Evolutionary conservation across 768 basidiomycete species (phyloP).

Genomic region (Candolleomyces efflorescens): DNA sequence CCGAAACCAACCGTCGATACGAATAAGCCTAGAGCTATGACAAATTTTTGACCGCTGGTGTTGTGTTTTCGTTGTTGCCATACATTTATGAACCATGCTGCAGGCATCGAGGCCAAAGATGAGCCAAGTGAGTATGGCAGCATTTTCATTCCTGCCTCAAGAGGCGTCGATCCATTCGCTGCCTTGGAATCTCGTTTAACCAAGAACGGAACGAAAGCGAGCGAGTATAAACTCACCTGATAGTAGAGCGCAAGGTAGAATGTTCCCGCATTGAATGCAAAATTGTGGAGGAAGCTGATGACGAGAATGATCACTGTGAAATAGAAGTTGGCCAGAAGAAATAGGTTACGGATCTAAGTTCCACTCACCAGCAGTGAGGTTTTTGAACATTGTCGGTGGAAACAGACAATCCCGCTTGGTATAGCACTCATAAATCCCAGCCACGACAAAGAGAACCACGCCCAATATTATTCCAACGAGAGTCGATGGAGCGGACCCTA

Average conservation of each 20-base stretch:
- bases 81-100: constrained; percentile 76
- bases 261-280: constrained; percentile 80
- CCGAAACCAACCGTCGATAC: constrained; percentile 73
- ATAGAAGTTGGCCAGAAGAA: constrained; percentile 12
- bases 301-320: constrained; percentile 57
- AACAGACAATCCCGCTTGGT: constrained; percentile 71
- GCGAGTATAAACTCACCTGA: constrained; percentile 49
- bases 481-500: constrained; percentile 65
- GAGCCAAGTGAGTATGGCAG: constrained; percentile 85
- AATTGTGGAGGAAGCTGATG: constrained; percentile 76
- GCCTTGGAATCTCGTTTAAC: constrained; percentile 38
- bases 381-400: constrained; percentile 57
- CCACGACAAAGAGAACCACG: constrained; percentile 47
- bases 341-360: constrained; percentile 6
- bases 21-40: constrained; percentile 59
- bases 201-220: constrained; percentile 11
- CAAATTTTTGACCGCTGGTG: constrained; percentile 61
- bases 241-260: constrained; percentile 83
- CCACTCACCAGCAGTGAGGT: constrained; percentile 53
- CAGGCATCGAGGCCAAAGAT: constrained; percentile 80
- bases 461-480: constrained; percentile 58
- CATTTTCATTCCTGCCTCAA: constrained; percentile 69
- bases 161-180: constrained; percentile 64
- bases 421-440: constrained; percentile 62
- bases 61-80: constrained; percentile 54